Percentiles rank a stretch among this genome's conserved stretches.
These are phyloP conservation scores for Diaporthe humulicola DNA, from an alignment of 2,329 filamentous ascomycete genomes.

Conservation along the genomic window DNA sequence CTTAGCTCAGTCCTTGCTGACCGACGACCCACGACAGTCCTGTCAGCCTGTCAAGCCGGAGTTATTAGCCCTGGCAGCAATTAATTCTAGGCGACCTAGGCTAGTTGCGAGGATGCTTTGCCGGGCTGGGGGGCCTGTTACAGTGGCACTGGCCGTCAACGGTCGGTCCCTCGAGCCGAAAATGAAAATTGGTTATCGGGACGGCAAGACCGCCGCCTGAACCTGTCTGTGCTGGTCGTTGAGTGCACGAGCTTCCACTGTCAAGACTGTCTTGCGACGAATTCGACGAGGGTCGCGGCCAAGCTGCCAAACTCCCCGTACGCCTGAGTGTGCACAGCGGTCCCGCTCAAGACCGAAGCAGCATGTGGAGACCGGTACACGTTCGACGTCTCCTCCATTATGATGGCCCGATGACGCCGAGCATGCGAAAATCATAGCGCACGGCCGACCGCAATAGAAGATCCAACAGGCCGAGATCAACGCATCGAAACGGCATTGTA, in stretches of 20 bases:
- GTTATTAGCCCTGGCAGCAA: background rate
- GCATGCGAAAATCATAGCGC: conserved; percentile 22
- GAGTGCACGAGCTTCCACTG: background rate
- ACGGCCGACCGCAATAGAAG: conserved; percentile 22
- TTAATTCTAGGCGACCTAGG: background rate
- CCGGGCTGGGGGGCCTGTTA: background rate
- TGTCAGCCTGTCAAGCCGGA: conserved; percentile 5
- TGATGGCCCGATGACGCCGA: conserved; percentile 36
- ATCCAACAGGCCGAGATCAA: background rate
- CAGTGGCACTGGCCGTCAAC: conserved; percentile 16
- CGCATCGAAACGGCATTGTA: background rate
- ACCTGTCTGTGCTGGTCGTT: conserved; percentile 1
- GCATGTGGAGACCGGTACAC: conserved; percentile 32
- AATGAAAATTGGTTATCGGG: background rate
- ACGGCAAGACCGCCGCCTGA: conserved; percentile 2
- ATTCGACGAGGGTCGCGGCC: conserved; percentile 3
- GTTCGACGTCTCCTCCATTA: conserved; percentile 28
- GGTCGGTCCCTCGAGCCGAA: conserved; percentile 21
- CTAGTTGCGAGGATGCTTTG: background rate
- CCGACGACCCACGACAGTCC: conserved; percentile 2
- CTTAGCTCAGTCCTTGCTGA: conserved; percentile 18
- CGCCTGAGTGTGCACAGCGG: background rate
- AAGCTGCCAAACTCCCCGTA: conserved; percentile 1
- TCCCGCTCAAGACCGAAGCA: conserved; percentile 28
- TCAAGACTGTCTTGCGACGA: background rate